These are phyloP conservation scores for Trichoderma sp. DNA, from an alignment of 2,329 filamentous ascomycete genomes.

Conservation along the genomic window DNA sequence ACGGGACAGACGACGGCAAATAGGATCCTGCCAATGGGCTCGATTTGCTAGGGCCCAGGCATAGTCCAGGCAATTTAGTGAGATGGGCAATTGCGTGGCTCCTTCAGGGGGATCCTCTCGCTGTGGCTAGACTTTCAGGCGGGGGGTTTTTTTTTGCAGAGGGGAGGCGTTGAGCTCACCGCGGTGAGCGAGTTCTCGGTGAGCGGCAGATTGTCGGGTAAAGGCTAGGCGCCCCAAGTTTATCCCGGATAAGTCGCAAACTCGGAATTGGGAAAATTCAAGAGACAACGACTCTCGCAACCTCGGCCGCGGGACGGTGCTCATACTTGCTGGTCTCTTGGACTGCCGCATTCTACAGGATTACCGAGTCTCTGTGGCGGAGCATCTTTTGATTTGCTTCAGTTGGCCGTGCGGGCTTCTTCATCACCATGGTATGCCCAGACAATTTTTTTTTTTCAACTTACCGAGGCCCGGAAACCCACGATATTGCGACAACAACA, in stretches of 20 bases:
- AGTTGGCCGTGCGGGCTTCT: slow-evolving; percentile 9
- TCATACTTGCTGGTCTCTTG: not conserved
- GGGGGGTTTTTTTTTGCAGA: not conserved
- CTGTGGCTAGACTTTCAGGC: slow-evolving; percentile 5
- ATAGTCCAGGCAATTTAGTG: not conserved
- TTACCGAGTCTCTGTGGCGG: not conserved
- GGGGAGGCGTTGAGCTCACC: not conserved
- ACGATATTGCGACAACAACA: not conserved
- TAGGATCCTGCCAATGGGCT: slow-evolving; percentile 9
- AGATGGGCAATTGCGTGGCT: slow-evolving; percentile 14
- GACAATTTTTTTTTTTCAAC: slow-evolving; percentile 1
- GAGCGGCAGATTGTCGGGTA: slow-evolving; percentile 29
- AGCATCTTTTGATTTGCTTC: not conserved
- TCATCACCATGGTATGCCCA: not conserved
- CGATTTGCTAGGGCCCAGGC: not conserved
- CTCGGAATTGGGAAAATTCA: slow-evolving; percentile 27
- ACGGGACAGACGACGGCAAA: not conserved
- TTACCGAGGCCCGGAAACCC: not conserved
- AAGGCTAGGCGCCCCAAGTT: slow-evolving; percentile 7
- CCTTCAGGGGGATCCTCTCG: slow-evolving; percentile 1
- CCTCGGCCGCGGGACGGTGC: not conserved
- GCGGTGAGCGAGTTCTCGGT: slow-evolving; percentile 20
- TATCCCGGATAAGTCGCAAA: slow-evolving; percentile 27
- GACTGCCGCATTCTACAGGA: not conserved
- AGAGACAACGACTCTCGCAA: not conserved